Base-by-base conservation (phyloP, 225 moss, liverwort and hornwort species). In the Climacium dendroides region DNA sequence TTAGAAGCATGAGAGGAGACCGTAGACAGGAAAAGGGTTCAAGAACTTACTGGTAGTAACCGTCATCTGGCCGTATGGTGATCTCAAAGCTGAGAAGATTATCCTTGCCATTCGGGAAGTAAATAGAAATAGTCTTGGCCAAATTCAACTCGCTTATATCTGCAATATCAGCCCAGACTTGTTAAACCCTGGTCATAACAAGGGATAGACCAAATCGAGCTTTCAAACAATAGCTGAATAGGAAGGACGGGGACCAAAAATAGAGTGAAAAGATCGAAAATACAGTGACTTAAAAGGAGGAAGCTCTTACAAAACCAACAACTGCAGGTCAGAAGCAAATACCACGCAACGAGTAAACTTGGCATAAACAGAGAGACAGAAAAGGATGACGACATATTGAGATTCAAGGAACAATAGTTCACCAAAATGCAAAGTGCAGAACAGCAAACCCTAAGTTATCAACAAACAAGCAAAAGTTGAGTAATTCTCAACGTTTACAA, bases 141-240 rank as follows among this genome's bases (percentile, higher is more conserved):
- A 98, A 93, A 90, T 96, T 98, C 94, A 98, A 89, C 92, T 98
- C 97, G 83, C 97, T 96, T 90, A 98, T 98, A 90, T 98, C 97
- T 97, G 96, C 90, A 90, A 55, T 82, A 70, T 64, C 79, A 76
- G 67, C 74, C 75, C 60, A 26, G 58, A 53, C 64, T 82, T 79
- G 83, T 79, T 62, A 92, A 88, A 90, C 55, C 75, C 90, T 82
- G 43, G 55, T 76, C 81, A 82, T 60, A 70, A 77, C 67, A 65
- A 62, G 61, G 54, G 25, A 62, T 55, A 54, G 55, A n/a, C 55
- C 78, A 50, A 32, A 30, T 58, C 78, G 72, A 73, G 29, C 17
- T 63, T 79, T 43, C 57, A 72, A 86, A 23, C 52, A 50, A 39
- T 24, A 83, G 45, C 39, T 13, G 48, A 80, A 67, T 25, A 77